Base-by-base conservation (phyloP, 1,284 basidiomycete genomes). In the Tetrapyrgos nigripes region DNA sequence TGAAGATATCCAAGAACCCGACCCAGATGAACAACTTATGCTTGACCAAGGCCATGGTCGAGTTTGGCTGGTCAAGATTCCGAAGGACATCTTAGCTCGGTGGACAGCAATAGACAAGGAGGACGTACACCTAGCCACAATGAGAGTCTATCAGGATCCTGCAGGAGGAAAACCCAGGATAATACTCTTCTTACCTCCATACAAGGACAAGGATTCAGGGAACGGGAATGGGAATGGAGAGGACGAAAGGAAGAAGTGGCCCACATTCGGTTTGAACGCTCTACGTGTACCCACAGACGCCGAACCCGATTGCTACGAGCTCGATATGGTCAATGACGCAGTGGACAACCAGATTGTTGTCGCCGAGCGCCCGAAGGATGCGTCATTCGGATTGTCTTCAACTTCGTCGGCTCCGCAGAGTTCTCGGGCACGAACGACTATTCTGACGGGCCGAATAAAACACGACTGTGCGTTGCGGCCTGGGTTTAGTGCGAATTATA, bases 51-150 rank as follows among this genome's bases (percentile, higher is more conserved):
- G 87, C 29, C 83, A 85, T 55, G 88, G 90, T 27, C 77, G 85
- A 66, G 87, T 91, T 23, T 93, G 91, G 91, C 78, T 91, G 29
- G 90, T 93, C 65, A 92, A 91, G 82, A 83, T 91, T 52, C 89
- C 89, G 1, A 87, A 84, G 69, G 83, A 83, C 64, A 78, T 92
- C 49, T 84, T 92, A 82, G 84, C 88, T 60, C 80, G 84, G 28
- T 92, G 89, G 91, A 75, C 84, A 10, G 73, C 82, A 13, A 79
- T 91, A 51, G 77, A 87, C 57, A 73, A 77, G 4, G 87, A 88
- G 61, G 84, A 85, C 64, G 72, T 88, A 4, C 87, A 91, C 63
- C 84, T 93, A 0, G 91, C 88, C 19, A 89, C 84, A 6, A 82
- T 93, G 55, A 86, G 89, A 5, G 84, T 91, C n/a, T 93, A 91